Evolutionary conservation across 1,139 yeast species (phyloP).

Genomic region (Zhuliangozyma parablackwelliae): DNA sequence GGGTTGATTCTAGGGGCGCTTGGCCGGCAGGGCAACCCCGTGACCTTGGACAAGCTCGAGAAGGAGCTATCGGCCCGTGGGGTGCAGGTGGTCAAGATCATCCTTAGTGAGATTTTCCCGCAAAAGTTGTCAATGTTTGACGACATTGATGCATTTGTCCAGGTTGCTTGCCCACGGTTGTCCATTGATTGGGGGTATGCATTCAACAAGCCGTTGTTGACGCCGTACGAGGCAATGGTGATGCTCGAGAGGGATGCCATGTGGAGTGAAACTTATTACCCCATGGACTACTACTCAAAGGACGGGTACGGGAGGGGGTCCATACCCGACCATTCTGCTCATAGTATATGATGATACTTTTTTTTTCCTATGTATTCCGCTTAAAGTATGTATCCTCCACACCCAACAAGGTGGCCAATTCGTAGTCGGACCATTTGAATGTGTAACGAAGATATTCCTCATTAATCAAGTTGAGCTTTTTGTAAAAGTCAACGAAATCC

Average conservation of each 20-base stretch:
- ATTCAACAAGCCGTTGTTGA: slow-evolving; percentile 80
- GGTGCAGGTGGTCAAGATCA: slow-evolving; percentile 70
- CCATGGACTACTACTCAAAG: slow-evolving; percentile 91
- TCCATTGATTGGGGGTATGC: slow-evolving; percentile 99
- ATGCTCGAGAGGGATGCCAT: slow-evolving; percentile 67
- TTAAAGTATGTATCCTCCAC: slow-evolving; percentile 31
- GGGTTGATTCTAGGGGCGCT: slow-evolving; percentile 92
- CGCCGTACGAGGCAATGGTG: slow-evolving; percentile 97
- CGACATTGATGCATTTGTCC: slow-evolving; percentile 91
- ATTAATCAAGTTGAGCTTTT: slow-evolving; percentile 39
- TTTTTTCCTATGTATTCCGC: not conserved
- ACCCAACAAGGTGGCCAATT: slow-evolving; percentile 64
- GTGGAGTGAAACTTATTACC: slow-evolving; percentile 69
- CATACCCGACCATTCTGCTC: slow-evolving; percentile 39
- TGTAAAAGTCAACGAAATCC: slow-evolving; percentile 50
- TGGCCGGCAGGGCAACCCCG: slow-evolving; percentile 91
- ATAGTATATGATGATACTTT: slow-evolving; percentile 1
- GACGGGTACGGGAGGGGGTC: slow-evolving; percentile 94
- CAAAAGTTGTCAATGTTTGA: slow-evolving; percentile 90
- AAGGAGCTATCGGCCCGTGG: slow-evolving; percentile 48
- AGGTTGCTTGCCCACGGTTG: slow-evolving; percentile 94
- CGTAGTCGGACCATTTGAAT: slow-evolving; percentile 52
- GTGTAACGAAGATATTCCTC: slow-evolving; percentile 36
- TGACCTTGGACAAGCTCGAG: slow-evolving; percentile 67
- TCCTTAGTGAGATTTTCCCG: slow-evolving; percentile 90